Evolutionary conservation across 371 early-diverging fungal species (phyloP).

Genomic region (Mycotypha africana): DNA sequence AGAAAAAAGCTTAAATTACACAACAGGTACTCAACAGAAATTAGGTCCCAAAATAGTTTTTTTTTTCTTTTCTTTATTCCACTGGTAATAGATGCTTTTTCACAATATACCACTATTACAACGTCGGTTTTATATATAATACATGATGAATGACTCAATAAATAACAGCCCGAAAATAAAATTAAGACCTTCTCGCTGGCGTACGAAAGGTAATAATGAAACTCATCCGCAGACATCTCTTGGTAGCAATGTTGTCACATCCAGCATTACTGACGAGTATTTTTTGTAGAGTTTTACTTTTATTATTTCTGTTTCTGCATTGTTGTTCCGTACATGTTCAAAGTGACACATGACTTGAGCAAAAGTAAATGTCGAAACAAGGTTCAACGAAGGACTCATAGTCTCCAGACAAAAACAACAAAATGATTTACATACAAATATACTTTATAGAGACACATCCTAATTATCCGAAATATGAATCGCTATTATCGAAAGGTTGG

Average conservation of each 20-base stretch:
- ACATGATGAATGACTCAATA: no score
- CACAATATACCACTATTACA: no score
- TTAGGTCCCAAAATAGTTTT: no score
- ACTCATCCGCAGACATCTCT: not conserved
- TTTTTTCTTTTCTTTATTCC: no score
- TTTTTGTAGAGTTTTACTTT: slow-evolving; percentile 59
- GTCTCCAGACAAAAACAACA: not conserved
- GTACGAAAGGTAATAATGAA: slow-evolving; percentile 28
- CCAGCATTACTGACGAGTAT: no score
- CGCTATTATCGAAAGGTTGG: slow-evolving; percentile 64
- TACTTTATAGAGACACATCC: slow-evolving; percentile 49
- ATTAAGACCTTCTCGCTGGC: slow-evolving; percentile 25
- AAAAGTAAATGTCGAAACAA: slow-evolving; percentile 48
- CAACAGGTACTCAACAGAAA: no score
- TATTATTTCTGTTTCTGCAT: slow-evolving; percentile 61
- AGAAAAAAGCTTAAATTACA: no score
- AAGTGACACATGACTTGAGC: slow-evolving; percentile 56
- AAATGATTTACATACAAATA: slow-evolving; percentile 36
- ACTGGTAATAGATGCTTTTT: no score
- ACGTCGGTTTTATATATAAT: no score
- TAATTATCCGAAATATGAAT: slow-evolving; percentile 50
- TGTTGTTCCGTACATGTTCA: slow-evolving; percentile 62
- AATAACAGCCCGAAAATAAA: no score
- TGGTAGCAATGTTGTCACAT: no score
- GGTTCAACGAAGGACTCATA: no score